phyloP scores from a whole-genome alignment of 225 moss, liverwort and hornwort species.

The Pseudisothecium myosuroides region DNA sequence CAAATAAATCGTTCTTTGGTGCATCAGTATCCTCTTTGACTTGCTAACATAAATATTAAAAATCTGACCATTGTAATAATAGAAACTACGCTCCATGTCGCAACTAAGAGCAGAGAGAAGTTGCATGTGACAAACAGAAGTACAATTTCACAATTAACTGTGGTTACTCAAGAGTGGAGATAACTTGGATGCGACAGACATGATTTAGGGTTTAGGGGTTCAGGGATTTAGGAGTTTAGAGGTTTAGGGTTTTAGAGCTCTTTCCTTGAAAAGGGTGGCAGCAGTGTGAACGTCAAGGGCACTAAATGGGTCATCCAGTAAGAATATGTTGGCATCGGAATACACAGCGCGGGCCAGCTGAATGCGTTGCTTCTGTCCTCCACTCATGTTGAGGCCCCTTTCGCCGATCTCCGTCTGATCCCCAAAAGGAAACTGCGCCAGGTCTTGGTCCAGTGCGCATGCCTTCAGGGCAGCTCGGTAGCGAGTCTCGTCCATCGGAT shows the following conservation, averaged over 20 bases:
- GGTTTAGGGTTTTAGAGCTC: neutral
- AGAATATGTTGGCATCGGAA: conserved; percentile 45
- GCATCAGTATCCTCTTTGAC: neutral
- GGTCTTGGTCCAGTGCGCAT: conserved; percentile 49
- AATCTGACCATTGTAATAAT: neutral
- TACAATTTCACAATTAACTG: neutral
- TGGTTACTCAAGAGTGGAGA: neutral
- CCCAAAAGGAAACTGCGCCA: conserved; percentile 41
- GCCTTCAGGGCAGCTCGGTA: conserved; percentile 45
- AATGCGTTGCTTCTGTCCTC: conserved; percentile 71
- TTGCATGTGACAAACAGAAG: too few relatives aligned
- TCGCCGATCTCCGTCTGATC: conserved; percentile 76
- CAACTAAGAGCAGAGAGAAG: too few relatives aligned
- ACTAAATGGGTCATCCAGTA: conserved; percentile 74
- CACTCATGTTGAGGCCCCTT: conserved; percentile 65
- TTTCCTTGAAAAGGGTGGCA: conserved; percentile 47
- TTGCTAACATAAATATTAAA: neutral
- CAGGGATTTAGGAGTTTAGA: neutral
- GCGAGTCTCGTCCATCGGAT: conserved; percentile 19
- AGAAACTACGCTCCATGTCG: neutral
- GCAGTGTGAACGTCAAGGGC: conserved; percentile 78
- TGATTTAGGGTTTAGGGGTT: neutral
- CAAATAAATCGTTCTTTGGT: neutral
- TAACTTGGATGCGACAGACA: neutral
- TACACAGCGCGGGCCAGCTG: conserved; percentile 72